These are phyloP conservation scores for Heliamphora exappendiculata DNA, from an alignment of 148 eudicot species.

Conservation along the genomic window DNA sequence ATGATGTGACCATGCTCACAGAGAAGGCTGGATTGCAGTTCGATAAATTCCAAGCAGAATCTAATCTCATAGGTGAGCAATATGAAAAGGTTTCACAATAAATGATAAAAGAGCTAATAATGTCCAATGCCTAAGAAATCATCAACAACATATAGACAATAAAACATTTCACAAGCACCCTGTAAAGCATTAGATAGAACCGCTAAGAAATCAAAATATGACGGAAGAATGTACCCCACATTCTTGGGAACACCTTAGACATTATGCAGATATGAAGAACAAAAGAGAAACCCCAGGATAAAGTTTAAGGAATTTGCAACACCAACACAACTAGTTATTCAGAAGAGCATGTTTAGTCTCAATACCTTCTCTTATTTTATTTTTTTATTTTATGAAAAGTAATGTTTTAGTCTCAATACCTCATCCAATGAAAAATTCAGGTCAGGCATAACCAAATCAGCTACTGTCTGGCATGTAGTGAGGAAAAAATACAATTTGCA, in stretches of 20 bases:
- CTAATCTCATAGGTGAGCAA: background rate
- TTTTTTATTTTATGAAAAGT: too few relatives aligned
- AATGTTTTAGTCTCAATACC: background rate
- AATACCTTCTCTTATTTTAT: too few relatives aligned
- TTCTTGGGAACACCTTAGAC: background rate
- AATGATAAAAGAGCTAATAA: background rate
- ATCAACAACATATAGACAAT: background rate
- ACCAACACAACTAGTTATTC: background rate
- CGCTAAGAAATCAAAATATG: background rate
- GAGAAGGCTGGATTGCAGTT: background rate
- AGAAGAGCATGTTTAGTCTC: background rate
- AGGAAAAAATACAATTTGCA: background rate
- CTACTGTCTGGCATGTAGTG: background rate
- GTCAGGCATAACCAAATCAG: background rate
- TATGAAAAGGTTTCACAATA: background rate
- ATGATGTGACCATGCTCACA: background rate
- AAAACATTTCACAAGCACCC: background rate
- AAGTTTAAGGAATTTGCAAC: background rate
- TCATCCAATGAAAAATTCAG: background rate
- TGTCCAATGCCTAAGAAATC: background rate
- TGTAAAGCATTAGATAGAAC: background rate
- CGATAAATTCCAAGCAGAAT: background rate
- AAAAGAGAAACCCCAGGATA: background rate
- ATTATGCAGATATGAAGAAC: background rate
- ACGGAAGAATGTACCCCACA: background rate